These are phyloP conservation scores for Cyclotella sp. DNA, from an alignment of 108 stramenopile genomes.

Conservation along the genomic window DNA sequence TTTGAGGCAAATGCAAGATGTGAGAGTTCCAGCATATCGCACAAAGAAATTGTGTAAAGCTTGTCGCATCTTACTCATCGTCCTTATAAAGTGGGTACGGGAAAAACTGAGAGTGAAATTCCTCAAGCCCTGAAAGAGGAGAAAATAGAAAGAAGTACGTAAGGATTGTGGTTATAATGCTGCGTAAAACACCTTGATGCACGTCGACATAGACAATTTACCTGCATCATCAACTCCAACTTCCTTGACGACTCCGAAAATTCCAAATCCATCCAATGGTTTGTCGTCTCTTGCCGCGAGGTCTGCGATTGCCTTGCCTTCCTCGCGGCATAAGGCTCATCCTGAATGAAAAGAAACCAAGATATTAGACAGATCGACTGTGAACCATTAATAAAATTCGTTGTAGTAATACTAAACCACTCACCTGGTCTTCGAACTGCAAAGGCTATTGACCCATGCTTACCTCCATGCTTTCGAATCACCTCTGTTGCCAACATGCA, in stretches of 20 bases:
- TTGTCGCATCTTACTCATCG: conserved; percentile 24
- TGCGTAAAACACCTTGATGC: too few relatives aligned
- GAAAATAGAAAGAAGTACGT: neutral
- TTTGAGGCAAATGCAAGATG: neutral
- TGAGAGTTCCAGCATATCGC: neutral
- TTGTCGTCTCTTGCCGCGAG: conserved; percentile 55
- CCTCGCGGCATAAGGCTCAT: conserved; percentile 75
- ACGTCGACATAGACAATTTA: conserved; percentile 3
- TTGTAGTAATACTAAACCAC: neutral
- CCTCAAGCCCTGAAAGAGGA: conserved; percentile 30
- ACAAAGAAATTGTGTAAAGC: neutral
- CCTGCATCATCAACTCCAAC: conserved; percentile 61
- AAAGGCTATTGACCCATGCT: conserved; percentile 56
- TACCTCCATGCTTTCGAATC: conserved; percentile 39
- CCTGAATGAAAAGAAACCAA: conserved; percentile 15
- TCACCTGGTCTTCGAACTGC: conserved; percentile 69
- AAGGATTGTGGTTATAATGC: neutral
- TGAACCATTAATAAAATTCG: neutral
- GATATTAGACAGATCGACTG: neutral
- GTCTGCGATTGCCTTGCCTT: conserved; percentile 59
- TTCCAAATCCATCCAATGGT: conserved; percentile 52
- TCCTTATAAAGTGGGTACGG: conserved; percentile 59
- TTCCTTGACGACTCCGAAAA: conserved; percentile 68
- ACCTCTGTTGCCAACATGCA: conserved; percentile 45
- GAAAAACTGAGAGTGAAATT: conserved; percentile 61